Base-by-base conservation (phyloP, 495 filamentous ascomycete genomes). In the Aspergillus indologenus region DNA sequence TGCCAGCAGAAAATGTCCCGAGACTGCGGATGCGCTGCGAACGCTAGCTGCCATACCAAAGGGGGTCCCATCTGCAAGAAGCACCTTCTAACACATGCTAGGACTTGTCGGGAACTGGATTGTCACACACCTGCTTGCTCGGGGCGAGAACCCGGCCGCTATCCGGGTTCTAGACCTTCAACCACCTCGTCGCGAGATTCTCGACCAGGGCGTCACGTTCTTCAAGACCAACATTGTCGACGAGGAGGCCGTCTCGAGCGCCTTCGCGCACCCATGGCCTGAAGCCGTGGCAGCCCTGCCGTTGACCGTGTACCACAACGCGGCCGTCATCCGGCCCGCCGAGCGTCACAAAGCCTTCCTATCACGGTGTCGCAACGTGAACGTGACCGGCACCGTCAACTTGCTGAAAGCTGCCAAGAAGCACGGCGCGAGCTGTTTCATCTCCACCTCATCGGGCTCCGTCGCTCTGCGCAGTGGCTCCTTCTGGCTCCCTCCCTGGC, bases 231-330 rank as follows among this genome's bases (percentile, higher is more conserved):
- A 86, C 61, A 84, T 86, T 64, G 70, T 77, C 21, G 79, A 81
- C 45, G 62, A 74, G 7, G 52, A 68, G 0, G 76, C 70, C 0
- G 78, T 83, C 0, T 58, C 68, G 6, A 73, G 71, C 0, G 78
- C 81, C 9, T 85, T 85, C 54, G 63, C 73, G 15, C 71, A 78
- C 51, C 76, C 77, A 24, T 86, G 83, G 83, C 67, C 76, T 2
- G 54, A 59, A 8, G 63, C 68, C 1, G 77, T 81, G 3, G 68
- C 78, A 29, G 54, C 70, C 3, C 69, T 77, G 3, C 79, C 82
- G 18, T 63, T 85, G 20, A 84, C 82, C 12, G 81, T 85, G 22
- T 85, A 79, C 63, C 83, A 85, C 67, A 85, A 79, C 0, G 83
- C 83, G 17, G 82, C 81, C 0, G 62, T 73, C 6, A 82, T 86